These are phyloP conservation scores for Arabidopsis suecica DNA, from an alignment of 345 rosid genomes.

Conservation along the genomic window DNA sequence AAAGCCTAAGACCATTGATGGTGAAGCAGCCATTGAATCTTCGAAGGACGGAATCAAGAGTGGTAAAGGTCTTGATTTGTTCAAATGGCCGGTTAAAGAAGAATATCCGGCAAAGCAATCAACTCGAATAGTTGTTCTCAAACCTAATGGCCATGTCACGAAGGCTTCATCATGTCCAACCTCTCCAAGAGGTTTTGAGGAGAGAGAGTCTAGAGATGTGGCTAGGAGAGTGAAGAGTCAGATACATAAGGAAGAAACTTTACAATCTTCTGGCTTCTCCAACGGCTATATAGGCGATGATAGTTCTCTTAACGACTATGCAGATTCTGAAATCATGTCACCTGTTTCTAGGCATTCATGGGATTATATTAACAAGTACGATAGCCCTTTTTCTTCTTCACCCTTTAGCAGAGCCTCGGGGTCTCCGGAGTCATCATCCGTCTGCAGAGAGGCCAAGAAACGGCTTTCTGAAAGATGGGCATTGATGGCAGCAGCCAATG, in stretches of 20 bases:
- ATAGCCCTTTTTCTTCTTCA: slow-evolving; percentile 68
- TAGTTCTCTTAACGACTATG: slow-evolving; percentile 71
- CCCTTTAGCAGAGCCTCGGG: slow-evolving; percentile 77
- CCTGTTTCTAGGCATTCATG: slow-evolving; percentile 84
- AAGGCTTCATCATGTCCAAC: slow-evolving; percentile 61
- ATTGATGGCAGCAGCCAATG: slow-evolving; percentile 64
- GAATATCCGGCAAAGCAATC: slow-evolving; percentile 59
- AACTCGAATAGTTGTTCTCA: slow-evolving; percentile 84
- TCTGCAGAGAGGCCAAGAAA: slow-evolving; percentile 60
- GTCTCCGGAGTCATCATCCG: slow-evolving; percentile 94
- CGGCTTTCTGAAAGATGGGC: slow-evolving; percentile 97
- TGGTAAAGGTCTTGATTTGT: slow-evolving; percentile 45
- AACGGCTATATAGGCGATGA: slow-evolving; percentile 80
- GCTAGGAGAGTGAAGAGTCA: slow-evolving; percentile 56
- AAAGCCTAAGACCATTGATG: slow-evolving; percentile 70
- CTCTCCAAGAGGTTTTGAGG: slow-evolving; percentile 56
- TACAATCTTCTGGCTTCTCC: slow-evolving; percentile 74
- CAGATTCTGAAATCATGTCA: slow-evolving; percentile 82
- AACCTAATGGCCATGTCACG: slow-evolving; percentile 62
- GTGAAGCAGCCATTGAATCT: slow-evolving; percentile 50
- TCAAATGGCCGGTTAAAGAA: slow-evolving; percentile 50
- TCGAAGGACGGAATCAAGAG: slow-evolving; percentile 46
- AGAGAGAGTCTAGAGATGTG: slow-evolving; percentile 58
- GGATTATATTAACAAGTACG: slow-evolving; percentile 77
- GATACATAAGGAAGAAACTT: slow-evolving; percentile 63